Evolutionary conservation across 148 eudicot species (phyloP).

Genomic region (Chenopodium suecicum): DNA sequence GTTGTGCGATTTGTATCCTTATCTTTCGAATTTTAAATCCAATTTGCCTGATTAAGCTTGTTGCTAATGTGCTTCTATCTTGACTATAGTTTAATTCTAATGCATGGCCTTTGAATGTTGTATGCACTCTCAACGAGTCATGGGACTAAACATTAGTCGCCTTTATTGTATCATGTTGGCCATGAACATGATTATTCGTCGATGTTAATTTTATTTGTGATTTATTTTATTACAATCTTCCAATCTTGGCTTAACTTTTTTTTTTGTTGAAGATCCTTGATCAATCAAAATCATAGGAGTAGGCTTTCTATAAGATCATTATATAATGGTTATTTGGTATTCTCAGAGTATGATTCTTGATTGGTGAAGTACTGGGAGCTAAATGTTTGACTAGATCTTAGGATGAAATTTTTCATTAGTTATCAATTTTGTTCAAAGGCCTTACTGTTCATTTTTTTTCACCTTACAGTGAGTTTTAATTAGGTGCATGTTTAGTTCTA

Average conservation of each 20-base stretch:
- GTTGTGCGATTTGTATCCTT: constrained; percentile 81
- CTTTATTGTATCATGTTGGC: background rate
- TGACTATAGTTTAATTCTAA: background rate
- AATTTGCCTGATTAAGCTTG: background rate
- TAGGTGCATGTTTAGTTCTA: background rate
- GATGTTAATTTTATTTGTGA: background rate
- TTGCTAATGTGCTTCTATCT: background rate
- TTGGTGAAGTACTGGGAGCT: background rate
- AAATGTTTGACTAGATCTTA: background rate
- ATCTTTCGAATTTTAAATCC: background rate
- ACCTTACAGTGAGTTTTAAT: background rate
- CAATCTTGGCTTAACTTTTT: too few species aligned
- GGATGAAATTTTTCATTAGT: background rate
- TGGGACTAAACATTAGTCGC: background rate
- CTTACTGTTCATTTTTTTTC: background rate
- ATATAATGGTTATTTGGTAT: background rate
- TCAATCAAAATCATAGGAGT: too few species aligned
- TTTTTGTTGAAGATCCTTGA: background rate
- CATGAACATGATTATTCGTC: background rate
- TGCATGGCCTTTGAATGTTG: background rate
- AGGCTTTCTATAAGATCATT: background rate
- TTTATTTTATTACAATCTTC: background rate
- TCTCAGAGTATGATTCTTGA: background rate
- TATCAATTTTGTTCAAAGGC: background rate
- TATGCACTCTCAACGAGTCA: background rate